Base-by-base conservation (phyloP, 768 basidiomycete species). In the Panaeolus cyanescens region DNA sequence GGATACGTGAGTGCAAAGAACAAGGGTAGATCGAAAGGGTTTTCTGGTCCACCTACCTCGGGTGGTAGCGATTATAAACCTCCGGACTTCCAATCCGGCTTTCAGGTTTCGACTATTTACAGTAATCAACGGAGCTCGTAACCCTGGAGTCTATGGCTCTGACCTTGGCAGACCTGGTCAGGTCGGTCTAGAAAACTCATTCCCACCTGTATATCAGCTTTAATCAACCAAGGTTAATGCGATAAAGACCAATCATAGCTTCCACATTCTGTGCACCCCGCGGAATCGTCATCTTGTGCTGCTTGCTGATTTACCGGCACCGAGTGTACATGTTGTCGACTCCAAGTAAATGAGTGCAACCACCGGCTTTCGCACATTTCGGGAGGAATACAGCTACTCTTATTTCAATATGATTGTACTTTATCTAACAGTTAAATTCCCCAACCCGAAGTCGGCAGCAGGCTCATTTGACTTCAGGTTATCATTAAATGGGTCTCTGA, bases 401-500 rank as follows among this genome's bases (percentile, higher is more conserved):
- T n/a, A n/a, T n/a, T n/a, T 39, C 4, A 50, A 50, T 28, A 50
- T 9, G n/a, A 42, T 7, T 30, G 13, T 50, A 36, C 34, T 28
- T 64, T 72, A 74, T 60, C 70, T 74, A 55, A 80, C 74, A 67
- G 72, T 74, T 66, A 87, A 72, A 56, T 80, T 74, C 57, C 75
- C 71, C 63, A 82, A 60, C 12, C 79, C 79, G 66, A 78, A 76
- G 65, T 84, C 83, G 32, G 70, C 69, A 54, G 67, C 69, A 54
- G 68, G 70, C 61, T 73, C 72, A 59, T 63, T 62, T 22, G 69
- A 64, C 62, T 74, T 76, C 62, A 78, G 77, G 40, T 74, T 67
- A 37, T 79, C 78, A 58, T 88, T 86, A 70, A 94, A 95, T 7
- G 93, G 93, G 71, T 94, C 92, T 61, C 92, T 79, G 73, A 88